Base-by-base conservation (phyloP, 768 basidiomycete species). In the Leccinum fibrillosum region DNA sequence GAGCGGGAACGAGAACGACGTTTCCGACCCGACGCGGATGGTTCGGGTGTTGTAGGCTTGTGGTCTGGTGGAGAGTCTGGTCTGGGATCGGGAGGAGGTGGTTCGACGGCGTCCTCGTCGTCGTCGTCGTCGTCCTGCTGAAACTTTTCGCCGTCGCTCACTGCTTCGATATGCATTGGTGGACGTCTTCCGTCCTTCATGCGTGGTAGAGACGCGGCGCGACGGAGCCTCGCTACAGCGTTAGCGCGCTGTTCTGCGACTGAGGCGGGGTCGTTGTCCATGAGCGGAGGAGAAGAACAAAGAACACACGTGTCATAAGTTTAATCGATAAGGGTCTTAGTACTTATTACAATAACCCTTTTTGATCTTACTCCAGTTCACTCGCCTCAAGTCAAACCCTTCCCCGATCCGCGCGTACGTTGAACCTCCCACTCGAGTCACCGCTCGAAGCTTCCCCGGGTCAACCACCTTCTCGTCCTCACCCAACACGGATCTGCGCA, bases 151-250 rank as follows among this genome's bases (percentile, higher is more conserved):
- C 90, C 89, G 71, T 92, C 90, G 67, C 90, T 92, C 52, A 91
- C 84, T 19, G 85, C 88, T 64, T 90, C 90, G 63, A 83, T 78
- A 66, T 90, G 90, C 90, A 92, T 91, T 50, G 88, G 90, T 1
- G 92, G 93, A 45, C 94, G 80, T 55, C 93, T 77, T 8, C 93
- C 93, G 72, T 93, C 90, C 72, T 93, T 93, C 86, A 91, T 91
- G 60, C 94, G 82, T 37, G 94, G 94, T 28, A 96, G 74, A 15
- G 93, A 95, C 55, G 93, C 91, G 45, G 94, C 94, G 65, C 94
- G 86, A 75, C 90, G 94, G 62, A 97, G 84, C 76, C 88, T 94
- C 48, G 92, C 92, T 49, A 96, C 88, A 11, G 93, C 90, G 55
- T 85, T 83, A 69, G 92, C 90, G 59, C 94, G 86, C 73, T 94